phyloP scores from a whole-genome alignment of 2,329 filamentous ascomycete genomes.

The Diaporthe sp. region DNA sequence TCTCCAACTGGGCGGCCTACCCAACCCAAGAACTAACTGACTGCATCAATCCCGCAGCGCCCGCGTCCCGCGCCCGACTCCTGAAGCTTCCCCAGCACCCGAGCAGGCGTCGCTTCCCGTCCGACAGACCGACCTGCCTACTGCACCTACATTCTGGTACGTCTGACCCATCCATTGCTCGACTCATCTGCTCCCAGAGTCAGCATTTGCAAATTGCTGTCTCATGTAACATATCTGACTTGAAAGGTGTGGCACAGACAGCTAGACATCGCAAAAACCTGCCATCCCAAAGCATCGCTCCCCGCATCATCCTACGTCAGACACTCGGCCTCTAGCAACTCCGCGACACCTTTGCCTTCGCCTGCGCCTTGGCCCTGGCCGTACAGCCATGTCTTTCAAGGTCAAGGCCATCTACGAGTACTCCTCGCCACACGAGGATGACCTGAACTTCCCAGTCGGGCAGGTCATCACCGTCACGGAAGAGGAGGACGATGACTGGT shows the following conservation, averaged over 20 bases:
- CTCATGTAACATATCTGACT: neutral
- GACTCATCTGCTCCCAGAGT: constrained; percentile 5
- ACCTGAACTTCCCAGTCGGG: constrained; percentile 86
- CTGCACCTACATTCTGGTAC: constrained; percentile 4
- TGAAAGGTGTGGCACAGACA: constrained; percentile 5
- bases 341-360: constrained; percentile 20
- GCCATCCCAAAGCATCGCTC: constrained; percentile 10
- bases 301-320: constrained; percentile 31
- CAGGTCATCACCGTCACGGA: constrained; percentile 96
- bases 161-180: constrained; percentile 1
- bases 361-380: constrained; percentile 38
- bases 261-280: neutral
- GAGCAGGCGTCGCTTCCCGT: constrained; percentile 24
- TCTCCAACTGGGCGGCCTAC: constrained; percentile 52
- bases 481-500: constrained; percentile 95
- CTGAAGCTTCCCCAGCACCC: constrained; percentile 34
- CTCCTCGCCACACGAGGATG: constrained; percentile 91
- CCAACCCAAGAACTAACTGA: constrained; percentile 46
- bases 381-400: constrained; percentile 82
- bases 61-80: constrained; percentile 24
- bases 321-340: constrained; percentile 22
- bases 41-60: constrained; percentile 23
- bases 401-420: constrained; percentile 98
- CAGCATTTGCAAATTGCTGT: constrained; percentile 17
- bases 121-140: constrained; percentile 16